Evolutionary conservation across 2,329 filamentous ascomycete species (phyloP).

Genomic region (Aspergillus brunneoviolaceus): DNA sequence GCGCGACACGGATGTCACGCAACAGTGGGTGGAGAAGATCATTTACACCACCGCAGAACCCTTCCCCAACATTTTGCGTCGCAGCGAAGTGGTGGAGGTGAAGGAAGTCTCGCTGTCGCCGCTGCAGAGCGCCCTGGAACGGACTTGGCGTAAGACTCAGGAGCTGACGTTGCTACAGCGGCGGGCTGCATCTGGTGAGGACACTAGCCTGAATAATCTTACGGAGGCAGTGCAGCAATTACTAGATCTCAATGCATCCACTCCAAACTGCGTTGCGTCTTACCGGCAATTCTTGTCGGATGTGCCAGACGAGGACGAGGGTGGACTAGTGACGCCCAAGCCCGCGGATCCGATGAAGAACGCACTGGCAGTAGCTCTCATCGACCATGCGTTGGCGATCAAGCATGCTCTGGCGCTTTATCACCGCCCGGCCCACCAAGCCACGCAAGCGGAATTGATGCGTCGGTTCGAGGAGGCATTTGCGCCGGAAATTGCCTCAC

Average conservation of each 20-base stretch:
- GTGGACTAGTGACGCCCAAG: constrained; percentile 47
- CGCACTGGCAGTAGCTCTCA: constrained; percentile 77
- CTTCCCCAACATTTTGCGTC: constrained; percentile 86
- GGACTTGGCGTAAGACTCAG: constrained; percentile 84
- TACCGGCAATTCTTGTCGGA: constrained; percentile 74
- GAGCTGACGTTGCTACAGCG: constrained; percentile 78
- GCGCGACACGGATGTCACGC: constrained; percentile 62
- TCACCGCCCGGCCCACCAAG: constrained; percentile 57
- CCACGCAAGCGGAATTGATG: constrained; percentile 40
- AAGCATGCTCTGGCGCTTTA: constrained; percentile 76
- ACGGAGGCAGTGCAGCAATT: constrained; percentile 75
- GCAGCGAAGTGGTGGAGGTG: constrained; percentile 76
- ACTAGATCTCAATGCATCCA: constrained; percentile 70
- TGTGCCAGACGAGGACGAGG: constrained; percentile 37
- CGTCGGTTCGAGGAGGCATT: constrained; percentile 46
- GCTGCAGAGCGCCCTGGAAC: constrained; percentile 84
- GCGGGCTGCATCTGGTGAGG: constrained; percentile 69
- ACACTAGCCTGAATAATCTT: constrained; percentile 66
- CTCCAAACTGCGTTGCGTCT: constrained; percentile 72
- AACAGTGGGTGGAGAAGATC: constrained; percentile 79
- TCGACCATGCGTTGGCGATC: constrained; percentile 86
- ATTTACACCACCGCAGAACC: constrained; percentile 79
- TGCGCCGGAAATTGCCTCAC: constrained; percentile 64
- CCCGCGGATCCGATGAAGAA: constrained; percentile 62
- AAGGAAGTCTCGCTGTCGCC: constrained; percentile 68